Percentiles rank a stretch among this genome's conserved stretches.
These are phyloP conservation scores for Trichodelitschia bisporula DNA, from an alignment of 495 filamentous ascomycete genomes.

Conservation along the genomic window DNA sequence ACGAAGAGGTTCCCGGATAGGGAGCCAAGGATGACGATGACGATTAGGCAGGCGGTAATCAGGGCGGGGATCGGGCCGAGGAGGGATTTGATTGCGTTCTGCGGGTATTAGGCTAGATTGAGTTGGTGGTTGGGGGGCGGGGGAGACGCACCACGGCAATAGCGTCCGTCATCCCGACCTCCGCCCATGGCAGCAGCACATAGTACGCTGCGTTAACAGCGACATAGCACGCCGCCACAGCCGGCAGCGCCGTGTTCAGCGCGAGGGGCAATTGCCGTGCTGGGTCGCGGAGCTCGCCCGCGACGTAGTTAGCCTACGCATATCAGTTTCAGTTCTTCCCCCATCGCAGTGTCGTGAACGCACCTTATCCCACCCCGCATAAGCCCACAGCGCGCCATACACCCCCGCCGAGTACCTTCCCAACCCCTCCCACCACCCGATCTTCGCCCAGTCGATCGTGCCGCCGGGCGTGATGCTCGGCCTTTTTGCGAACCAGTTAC, in stretches of 20 bases:
- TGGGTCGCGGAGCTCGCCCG: no score
- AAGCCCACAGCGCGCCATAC: no score
- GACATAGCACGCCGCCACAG: no score
- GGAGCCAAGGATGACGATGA: constrained; percentile 26
- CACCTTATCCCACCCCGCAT: no score
- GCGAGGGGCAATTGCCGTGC: no score
- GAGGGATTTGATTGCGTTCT: constrained; percentile 28
- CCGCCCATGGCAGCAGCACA: constrained; percentile 27
- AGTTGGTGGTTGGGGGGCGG: constrained; percentile 1
- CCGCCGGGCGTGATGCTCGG: constrained; percentile 25
- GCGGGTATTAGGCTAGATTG: background rate
- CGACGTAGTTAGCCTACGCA: no score
- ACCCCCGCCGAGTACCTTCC: no score
- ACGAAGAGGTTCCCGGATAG: constrained; percentile 31
- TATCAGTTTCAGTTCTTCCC: no score
- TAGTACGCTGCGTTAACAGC: constrained; percentile 30
- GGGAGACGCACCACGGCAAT: constrained; percentile 26
- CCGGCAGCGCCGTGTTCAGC: no score
- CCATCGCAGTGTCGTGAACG: no score
- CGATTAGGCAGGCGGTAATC: constrained; percentile 23
- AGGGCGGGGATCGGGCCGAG: constrained; percentile 23
- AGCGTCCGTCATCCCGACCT: constrained; percentile 25
- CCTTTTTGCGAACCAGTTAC: constrained; percentile 24
- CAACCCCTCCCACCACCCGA: no score
- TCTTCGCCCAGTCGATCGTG: no score